Conservation (phyloP, 805 yeast genomes). For the Grigorovia yakushimaensis region DNA sequence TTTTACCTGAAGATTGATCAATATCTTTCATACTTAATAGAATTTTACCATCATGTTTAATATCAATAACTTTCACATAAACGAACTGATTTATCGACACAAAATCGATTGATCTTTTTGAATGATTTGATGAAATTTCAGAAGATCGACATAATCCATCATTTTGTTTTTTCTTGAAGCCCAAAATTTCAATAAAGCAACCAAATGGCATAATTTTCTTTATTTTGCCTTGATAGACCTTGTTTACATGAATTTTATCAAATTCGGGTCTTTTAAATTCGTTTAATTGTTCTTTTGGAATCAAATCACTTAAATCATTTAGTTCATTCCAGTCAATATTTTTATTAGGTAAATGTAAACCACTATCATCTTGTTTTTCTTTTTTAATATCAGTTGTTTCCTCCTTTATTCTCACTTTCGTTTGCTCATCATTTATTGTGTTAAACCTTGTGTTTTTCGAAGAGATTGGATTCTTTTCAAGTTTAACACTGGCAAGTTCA, state of each 20-base stretch:
- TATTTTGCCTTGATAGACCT: conserved; percentile 53
- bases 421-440: too few relatives aligned
- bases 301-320: conserved; percentile 9
- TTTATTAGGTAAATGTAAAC: conserved; percentile 11
- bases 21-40: conserved; percentile 60
- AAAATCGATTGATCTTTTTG: conserved; percentile 50
- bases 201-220: conserved; percentile 59
- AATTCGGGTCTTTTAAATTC: conserved; percentile 12
- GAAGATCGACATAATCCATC: conserved; percentile 76
- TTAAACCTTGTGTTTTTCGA: too few relatives aligned
- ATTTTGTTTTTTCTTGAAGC: conserved; percentile 23
- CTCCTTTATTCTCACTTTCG: too few relatives aligned
- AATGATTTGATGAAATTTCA: conserved; percentile 41
- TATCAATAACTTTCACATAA: conserved; percentile 45
- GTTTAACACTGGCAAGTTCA: too few relatives aligned
- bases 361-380: conserved; percentile 5
- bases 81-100: conserved; percentile 51
- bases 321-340: conserved; percentile 14
- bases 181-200: conserved; percentile 56
- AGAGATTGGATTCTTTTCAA: too few relatives aligned
- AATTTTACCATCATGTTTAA: conserved; percentile 39
- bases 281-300: conserved; percentile 1
- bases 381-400: conserved; percentile 7
- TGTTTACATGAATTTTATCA: conserved; percentile 32
- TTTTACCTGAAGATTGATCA: conserved; percentile 59